Conservation (phyloP, 345 rosid genomes). For the Citrus maxima region DNA sequence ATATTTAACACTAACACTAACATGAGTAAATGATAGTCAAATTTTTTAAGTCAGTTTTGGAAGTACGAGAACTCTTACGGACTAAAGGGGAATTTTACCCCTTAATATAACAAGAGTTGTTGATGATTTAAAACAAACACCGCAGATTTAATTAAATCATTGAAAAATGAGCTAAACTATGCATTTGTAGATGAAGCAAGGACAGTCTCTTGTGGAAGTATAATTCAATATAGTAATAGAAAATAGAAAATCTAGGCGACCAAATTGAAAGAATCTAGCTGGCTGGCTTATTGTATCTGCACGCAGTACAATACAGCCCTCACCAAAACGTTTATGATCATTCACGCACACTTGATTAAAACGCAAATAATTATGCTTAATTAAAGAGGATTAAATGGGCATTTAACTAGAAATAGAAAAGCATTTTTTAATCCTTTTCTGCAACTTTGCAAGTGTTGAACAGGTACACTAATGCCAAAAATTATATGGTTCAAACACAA, state of each 20-base stretch:
- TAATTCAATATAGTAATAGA: background rate
- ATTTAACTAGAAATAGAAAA: no score
- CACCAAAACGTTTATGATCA: background rate
- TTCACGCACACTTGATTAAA: background rate
- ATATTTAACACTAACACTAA: no score
- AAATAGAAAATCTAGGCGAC: background rate
- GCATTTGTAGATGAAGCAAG: background rate
- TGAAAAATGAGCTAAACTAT: background rate
- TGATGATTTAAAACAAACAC: background rate
- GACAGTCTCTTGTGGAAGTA: background rate
- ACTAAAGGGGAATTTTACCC: background rate
- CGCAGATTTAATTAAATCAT: background rate
- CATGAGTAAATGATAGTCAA: no score
- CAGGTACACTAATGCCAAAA: no score
- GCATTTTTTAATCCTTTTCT: no score
- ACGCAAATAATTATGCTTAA: background rate
- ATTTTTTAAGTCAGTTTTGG: no score
- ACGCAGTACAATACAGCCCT: background rate
- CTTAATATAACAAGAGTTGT: background rate
- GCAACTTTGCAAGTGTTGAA: no score
- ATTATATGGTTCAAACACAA: no score
- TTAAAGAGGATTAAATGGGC: background rate
- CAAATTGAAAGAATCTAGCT: background rate
- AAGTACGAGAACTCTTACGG: no score
- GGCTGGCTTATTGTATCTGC: background rate